These are phyloP conservation scores for Pyrus pyrifolia DNA, from an alignment of 306 rosid species.

Conservation along the genomic window DNA sequence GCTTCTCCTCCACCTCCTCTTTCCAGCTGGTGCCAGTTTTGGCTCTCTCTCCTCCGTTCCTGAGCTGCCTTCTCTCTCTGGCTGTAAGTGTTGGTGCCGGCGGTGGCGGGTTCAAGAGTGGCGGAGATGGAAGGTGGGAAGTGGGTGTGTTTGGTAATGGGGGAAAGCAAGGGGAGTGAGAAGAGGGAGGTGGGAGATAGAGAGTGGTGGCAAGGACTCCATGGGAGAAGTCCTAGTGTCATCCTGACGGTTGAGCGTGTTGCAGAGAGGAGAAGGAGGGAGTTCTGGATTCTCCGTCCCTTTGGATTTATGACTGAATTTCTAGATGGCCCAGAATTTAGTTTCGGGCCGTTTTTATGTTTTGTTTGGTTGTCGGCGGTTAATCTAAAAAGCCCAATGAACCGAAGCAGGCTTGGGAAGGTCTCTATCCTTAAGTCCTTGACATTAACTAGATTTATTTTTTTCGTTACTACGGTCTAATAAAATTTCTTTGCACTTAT, in stretches of 20 bases:
- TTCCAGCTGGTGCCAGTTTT: constrained; percentile 54
- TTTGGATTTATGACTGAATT: background rate
- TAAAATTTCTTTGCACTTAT: accelerated
- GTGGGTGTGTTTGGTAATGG: constrained; percentile 14
- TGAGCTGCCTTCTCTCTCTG: constrained; percentile 56
- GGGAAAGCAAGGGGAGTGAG: background rate
- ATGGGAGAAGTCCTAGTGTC: constrained; percentile 45
- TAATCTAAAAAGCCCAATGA: background rate
- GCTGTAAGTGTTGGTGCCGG: constrained; percentile 34
- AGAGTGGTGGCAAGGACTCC: constrained; percentile 43
- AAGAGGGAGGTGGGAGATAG: constrained; percentile 17
- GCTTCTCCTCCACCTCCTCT: constrained; percentile 69
- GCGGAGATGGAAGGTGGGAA: constrained; percentile 39
- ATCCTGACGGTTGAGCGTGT: constrained; percentile 7
- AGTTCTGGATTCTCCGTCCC: background rate
- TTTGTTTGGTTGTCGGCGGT: background rate
- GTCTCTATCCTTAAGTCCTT: too few relatives aligned
- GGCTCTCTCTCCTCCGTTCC: constrained; percentile 61
- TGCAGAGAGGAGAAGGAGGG: background rate
- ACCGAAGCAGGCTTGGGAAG: background rate
- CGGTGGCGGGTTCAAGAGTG: constrained; percentile 26
- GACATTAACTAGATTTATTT: too few relatives aligned
- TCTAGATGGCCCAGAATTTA: background rate
- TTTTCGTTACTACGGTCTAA: too few relatives aligned
- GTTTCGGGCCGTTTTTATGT: background rate